phyloP scores from a whole-genome alignment of 1,139 yeast genomes.

The Hyphopichia buzzinii region DNA sequence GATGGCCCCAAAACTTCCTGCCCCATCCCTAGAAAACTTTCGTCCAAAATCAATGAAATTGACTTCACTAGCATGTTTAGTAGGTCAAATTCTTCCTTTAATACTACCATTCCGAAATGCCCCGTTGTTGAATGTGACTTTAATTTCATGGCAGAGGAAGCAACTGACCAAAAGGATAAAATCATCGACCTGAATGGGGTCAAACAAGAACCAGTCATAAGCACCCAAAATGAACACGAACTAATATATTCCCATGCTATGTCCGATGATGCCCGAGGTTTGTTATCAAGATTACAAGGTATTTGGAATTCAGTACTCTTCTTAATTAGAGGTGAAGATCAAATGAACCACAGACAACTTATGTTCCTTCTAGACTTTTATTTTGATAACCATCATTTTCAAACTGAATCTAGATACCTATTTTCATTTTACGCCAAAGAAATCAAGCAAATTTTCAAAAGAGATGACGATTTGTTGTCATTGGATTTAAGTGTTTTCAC shows the following conservation, averaged over 20 bases:
- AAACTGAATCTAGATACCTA: slow-evolving; percentile 22
- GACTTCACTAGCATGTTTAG: slow-evolving; percentile 25
- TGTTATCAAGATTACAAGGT: slow-evolving; percentile 16
- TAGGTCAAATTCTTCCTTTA: slow-evolving; percentile 2
- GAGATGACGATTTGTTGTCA: slow-evolving; percentile 4
- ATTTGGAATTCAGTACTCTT: slow-evolving; percentile 28
- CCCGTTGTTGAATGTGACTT: slow-evolving; percentile 45
- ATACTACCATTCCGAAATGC: slow-evolving; percentile 18
- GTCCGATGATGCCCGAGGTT: slow-evolving; percentile 1
- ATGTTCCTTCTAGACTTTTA: slow-evolving; percentile 33
- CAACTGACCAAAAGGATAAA: neutral
- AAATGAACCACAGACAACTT: slow-evolving; percentile 27
- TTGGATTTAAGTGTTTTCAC: neutral
- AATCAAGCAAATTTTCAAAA: slow-evolving; percentile 18
- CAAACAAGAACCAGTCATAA: neutral
- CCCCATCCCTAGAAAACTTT: slow-evolving; percentile 10
- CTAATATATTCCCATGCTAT: neutral
- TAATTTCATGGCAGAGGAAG: slow-evolving; percentile 33
- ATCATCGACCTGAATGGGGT: neutral
- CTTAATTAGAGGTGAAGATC: slow-evolving; percentile 20
- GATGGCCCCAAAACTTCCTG: slow-evolving; percentile 1
- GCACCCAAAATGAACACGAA: neutral
- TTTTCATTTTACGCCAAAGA: slow-evolving; percentile 27
- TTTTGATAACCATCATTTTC: slow-evolving; percentile 16
- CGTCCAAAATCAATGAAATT: slow-evolving; percentile 17